Percentiles rank a stretch among this genome's conserved stretches.
These are phyloP conservation scores for Cordyceps pruinosa DNA, from an alignment of 2,329 filamentous ascomycete species.

Conservation along the genomic window DNA sequence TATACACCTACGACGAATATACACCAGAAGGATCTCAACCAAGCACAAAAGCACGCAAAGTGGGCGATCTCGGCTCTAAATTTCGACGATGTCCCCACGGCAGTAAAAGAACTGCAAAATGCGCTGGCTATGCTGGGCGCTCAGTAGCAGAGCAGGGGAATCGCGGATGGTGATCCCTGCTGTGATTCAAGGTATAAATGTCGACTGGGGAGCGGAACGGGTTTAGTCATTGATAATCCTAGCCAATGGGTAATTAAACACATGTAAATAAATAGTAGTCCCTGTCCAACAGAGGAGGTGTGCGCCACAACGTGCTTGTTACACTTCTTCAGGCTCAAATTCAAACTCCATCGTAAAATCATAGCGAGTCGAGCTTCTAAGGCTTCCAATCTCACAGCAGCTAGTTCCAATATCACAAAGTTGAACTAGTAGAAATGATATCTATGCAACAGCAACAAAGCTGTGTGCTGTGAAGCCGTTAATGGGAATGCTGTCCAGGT, in stretches of 20 bases:
- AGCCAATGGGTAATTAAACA: background rate
- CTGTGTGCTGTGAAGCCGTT: slow-evolving; percentile 4
- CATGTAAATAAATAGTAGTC: background rate
- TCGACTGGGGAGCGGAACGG: background rate
- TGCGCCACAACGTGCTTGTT: background rate
- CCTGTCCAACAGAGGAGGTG: background rate
- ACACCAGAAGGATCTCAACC: slow-evolving; percentile 54
- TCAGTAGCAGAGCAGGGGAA: slow-evolving; percentile 16
- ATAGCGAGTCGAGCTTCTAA: background rate
- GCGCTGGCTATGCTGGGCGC: slow-evolving; percentile 68
- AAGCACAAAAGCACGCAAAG: slow-evolving; percentile 90
- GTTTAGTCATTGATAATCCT: background rate
- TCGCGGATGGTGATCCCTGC: too few species aligned
- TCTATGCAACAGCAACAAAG: slow-evolving; percentile 10
- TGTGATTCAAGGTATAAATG: background rate
- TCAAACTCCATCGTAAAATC: background rate
- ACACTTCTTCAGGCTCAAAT: background rate
- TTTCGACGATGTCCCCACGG: slow-evolving; percentile 90
- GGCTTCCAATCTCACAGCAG: background rate
- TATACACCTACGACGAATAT: slow-evolving; percentile 15
- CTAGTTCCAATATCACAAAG: background rate
- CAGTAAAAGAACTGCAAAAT: slow-evolving; percentile 72
- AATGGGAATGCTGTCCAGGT: slow-evolving; percentile 4
- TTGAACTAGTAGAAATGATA: background rate
- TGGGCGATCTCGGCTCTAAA: slow-evolving; percentile 96